A percentile compares a stretch with the other conserved stretches of the same genome.
Conservation (phyloP, 257 asterid species). For the Perilla frutescens region DNA sequence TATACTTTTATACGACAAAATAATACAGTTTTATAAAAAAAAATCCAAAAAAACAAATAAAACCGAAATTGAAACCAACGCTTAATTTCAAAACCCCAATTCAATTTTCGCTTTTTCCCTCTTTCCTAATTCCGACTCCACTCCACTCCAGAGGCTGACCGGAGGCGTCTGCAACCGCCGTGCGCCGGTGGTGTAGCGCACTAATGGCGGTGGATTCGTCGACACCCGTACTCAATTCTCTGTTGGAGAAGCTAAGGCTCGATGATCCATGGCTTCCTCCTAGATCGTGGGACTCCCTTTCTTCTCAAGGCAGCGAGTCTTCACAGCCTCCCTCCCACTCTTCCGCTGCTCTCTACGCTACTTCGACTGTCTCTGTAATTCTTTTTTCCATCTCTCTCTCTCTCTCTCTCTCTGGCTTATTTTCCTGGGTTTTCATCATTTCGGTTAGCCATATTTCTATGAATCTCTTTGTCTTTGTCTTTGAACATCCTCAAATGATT, state of each 20-base stretch:
- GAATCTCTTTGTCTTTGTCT: slow-evolving; percentile 25
- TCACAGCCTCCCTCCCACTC: slow-evolving; percentile 41
- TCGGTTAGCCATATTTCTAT: slow-evolving; percentile 4
- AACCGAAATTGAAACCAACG: too few relatives aligned
- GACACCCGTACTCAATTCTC: slow-evolving; percentile 48
- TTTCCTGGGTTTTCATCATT: neutral
- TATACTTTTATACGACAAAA: too few relatives aligned
- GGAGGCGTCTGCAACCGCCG: slow-evolving; percentile 15
- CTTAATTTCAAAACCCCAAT: neutral
- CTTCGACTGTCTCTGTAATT: slow-evolving; percentile 68
- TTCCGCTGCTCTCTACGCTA: slow-evolving; percentile 47
- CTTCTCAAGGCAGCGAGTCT: slow-evolving; percentile 57
- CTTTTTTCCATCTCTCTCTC: neutral
- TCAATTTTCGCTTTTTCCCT: slow-evolving; percentile 38
- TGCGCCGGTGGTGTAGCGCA: slow-evolving; percentile 29
- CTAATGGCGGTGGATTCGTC: slow-evolving; percentile 67
- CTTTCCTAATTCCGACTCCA: slow-evolving; percentile 25
- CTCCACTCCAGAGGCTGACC: slow-evolving; percentile 18
- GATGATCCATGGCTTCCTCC: slow-evolving; percentile 80
- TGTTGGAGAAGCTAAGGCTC: slow-evolving; percentile 64
- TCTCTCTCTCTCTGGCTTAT: neutral
- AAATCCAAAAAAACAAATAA: neutral
- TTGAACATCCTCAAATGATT: slow-evolving; percentile 36
- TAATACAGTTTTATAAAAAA: too few relatives aligned
- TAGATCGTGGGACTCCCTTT: slow-evolving; percentile 77